Conservation (phyloP, 2,329 filamentous ascomycete species). For the Fusarium nanum region DNA sequence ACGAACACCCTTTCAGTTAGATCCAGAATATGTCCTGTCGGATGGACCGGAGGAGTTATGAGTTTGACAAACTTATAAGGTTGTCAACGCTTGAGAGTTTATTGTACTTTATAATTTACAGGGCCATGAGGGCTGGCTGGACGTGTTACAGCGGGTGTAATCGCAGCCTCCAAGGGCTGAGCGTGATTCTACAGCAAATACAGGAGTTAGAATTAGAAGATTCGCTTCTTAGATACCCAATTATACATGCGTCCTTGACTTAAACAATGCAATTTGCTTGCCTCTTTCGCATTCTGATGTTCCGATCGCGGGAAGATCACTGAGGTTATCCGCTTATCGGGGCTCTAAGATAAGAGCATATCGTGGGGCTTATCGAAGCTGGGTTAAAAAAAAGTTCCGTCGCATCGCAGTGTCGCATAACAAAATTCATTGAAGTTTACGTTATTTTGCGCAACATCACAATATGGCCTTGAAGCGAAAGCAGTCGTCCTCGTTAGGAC, state of each 20-base stretch:
- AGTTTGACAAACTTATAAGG: not conserved
- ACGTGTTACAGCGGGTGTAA: not conserved
- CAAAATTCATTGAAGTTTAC: not conserved
- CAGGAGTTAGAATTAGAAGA: not conserved
- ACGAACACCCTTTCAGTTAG: constrained; percentile 60
- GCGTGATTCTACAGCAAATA: not conserved
- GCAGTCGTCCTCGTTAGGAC: constrained; percentile 47
- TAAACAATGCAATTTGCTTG: too few relatives aligned
- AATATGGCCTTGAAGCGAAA: constrained; percentile 57
- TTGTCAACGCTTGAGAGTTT: not conserved
- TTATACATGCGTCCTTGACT: too few relatives aligned
- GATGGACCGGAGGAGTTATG: not conserved
- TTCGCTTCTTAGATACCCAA: constrained; percentile 19
- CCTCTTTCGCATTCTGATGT: constrained; percentile 1
- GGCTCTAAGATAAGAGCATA: constrained; percentile 30
- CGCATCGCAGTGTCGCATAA: not conserved
- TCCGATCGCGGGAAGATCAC: constrained; percentile 18
- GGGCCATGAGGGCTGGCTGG: not conserved
- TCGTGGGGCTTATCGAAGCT: constrained; percentile 36
- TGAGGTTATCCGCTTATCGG: constrained; percentile 24
- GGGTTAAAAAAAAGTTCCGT: constrained; percentile 33
- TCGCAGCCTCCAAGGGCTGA: not conserved
- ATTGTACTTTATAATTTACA: not conserved
- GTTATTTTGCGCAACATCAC: constrained; percentile 3
- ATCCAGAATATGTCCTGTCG: constrained; percentile 44